phyloP scores from a whole-genome alignment of 2,329 filamentous ascomycete species.

The Uncinocarpus reesii region DNA sequence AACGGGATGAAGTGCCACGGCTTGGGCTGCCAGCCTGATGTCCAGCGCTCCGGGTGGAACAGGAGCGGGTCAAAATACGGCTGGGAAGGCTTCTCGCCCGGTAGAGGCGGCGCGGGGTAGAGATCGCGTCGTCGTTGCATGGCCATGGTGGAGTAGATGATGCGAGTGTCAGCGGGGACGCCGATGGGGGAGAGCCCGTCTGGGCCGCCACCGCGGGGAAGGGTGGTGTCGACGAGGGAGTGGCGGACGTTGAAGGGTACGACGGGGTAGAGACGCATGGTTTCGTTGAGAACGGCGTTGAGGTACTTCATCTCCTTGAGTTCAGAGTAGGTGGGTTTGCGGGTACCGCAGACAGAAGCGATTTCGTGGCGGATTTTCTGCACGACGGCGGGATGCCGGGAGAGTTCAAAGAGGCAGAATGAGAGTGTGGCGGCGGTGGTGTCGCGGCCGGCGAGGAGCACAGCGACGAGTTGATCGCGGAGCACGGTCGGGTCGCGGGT shows the following conservation, averaged over 20 bases:
- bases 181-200: constrained; percentile 39
- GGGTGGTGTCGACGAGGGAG: constrained; percentile 60
- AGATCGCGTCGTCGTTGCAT: constrained; percentile 44
- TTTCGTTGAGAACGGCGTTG: constrained; percentile 60
- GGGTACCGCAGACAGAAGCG: constrained; percentile 53
- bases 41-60: constrained; percentile 45
- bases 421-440: constrained; percentile 74
- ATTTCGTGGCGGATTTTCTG: constrained; percentile 65
- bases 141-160: constrained; percentile 43
- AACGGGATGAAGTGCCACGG: constrained; percentile 49
- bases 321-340: constrained; percentile 57
- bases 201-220: constrained; percentile 54
- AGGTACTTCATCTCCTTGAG: constrained; percentile 84
- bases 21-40: constrained; percentile 41
- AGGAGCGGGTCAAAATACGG: constrained; percentile 34
- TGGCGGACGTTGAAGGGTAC: constrained; percentile 72
- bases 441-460: constrained; percentile 72
- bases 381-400: constrained; percentile 57
- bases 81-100: constrained; percentile 20
- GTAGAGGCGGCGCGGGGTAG: constrained; percentile 32
- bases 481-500: constrained; percentile 57
- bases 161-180: constrained; percentile 38
- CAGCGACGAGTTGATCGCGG: constrained; percentile 71
- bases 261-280: constrained; percentile 63
- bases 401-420: constrained; percentile 75